Percentiles rank a stretch among this genome's conserved stretches.
These are phyloP conservation scores for Haplosporangium sp. DNA, from an alignment of 371 early-diverging fungal genomes.

Conservation along the genomic window DNA sequence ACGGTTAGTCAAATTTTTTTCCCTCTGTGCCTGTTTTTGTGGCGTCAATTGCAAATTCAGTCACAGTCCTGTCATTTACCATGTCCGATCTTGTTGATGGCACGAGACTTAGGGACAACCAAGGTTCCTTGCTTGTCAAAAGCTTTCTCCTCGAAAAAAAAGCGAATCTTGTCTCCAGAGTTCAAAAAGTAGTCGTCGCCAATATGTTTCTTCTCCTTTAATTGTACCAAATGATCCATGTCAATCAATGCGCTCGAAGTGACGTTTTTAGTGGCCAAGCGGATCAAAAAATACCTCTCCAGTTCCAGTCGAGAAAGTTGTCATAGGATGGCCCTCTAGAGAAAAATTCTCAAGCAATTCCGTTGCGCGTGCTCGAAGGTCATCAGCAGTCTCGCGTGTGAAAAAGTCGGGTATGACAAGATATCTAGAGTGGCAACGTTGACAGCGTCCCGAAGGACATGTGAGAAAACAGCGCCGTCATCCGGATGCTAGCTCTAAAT, in stretches of 20 bases:
- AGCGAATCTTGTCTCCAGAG: slow-evolving; percentile 87
- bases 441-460: not conserved
- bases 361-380: slow-evolving; percentile 65
- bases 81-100: slow-evolving; percentile 96
- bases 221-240: not conserved
- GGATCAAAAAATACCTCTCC: slow-evolving; percentile 36
- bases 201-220: slow-evolving; percentile 69
- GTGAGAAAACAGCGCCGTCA: not conserved
- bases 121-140: slow-evolving; percentile 75
- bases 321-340: slow-evolving; percentile 81
- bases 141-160: slow-evolving; percentile 90
- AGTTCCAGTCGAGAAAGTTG: slow-evolving; percentile 81
- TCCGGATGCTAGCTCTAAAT: not conserved
- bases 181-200: slow-evolving; percentile 91
- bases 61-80: slow-evolving; percentile 57
- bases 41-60: not conserved
- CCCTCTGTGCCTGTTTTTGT: not conserved
- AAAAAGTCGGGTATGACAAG: slow-evolving; percentile 81
- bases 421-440: slow-evolving; percentile 59
- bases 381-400: slow-evolving; percentile 58
- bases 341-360: slow-evolving; percentile 74
- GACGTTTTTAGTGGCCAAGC: too few species aligned
- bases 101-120: slow-evolving; percentile 64
- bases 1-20: not conserved
- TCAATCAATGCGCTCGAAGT: not conserved